Evolutionary conservation across 2,329 filamentous ascomycete species (phyloP).

Genomic region (Fusarium sp.): DNA sequence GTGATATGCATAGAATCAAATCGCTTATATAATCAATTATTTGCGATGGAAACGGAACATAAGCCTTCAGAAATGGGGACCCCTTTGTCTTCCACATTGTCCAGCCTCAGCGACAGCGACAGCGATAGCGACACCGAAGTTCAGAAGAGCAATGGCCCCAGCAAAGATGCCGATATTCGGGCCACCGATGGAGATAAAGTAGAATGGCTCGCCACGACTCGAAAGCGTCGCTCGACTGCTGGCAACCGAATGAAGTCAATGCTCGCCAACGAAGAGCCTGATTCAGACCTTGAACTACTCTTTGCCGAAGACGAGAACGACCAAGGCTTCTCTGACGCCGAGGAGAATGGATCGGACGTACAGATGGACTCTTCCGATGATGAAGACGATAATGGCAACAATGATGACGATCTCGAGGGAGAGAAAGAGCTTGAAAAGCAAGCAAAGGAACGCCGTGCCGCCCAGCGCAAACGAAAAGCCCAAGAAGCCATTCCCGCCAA

Average conservation of each 20-base stretch:
- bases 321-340: constrained; percentile 75
- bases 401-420: constrained; percentile 79
- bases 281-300: constrained; percentile 76
- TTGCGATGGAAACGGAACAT: constrained; percentile 48
- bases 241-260: constrained; percentile 86
- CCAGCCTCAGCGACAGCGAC: constrained; percentile 48
- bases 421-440: constrained; percentile 87
- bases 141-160: constrained; percentile 46
- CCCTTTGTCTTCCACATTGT: constrained; percentile 48
- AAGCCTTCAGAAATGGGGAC: constrained; percentile 51
- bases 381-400: constrained; percentile 77
- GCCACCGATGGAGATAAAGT: constrained; percentile 55
- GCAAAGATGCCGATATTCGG: constrained; percentile 53
- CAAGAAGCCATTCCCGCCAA: constrained; percentile 78
- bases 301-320: constrained; percentile 80
- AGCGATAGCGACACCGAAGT: constrained; percentile 49
- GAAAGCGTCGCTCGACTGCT: constrained; percentile 81
- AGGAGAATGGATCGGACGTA: constrained; percentile 77
- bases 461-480: constrained; percentile 82
- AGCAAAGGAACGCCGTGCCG: constrained; percentile 74
- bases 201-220: constrained; percentile 79
- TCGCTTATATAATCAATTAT: constrained; percentile 20
- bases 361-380: constrained; percentile 88
- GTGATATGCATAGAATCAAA: constrained; percentile 25
- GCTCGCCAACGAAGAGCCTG: constrained; percentile 78